These are phyloP conservation scores for Cryptomeria japonica DNA, from an alignment of 75 land plant species.

Conservation along the genomic window DNA sequence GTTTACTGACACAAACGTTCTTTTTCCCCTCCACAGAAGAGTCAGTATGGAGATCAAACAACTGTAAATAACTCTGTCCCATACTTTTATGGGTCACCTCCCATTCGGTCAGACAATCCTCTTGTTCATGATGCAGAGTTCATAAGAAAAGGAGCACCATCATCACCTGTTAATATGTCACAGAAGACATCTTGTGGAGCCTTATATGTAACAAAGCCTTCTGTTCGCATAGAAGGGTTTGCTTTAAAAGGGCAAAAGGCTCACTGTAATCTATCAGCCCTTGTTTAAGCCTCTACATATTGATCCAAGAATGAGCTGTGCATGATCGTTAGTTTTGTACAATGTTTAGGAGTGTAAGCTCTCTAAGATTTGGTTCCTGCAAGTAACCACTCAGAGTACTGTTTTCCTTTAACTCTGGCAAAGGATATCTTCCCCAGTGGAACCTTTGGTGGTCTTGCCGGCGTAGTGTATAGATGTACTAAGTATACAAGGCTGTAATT, in stretches of 20 bases:
- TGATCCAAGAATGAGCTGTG: not conserved
- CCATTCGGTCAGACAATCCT: slow-evolving; percentile 20
- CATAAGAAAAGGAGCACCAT: not conserved
- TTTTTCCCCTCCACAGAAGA: not conserved
- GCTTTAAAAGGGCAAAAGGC: not conserved
- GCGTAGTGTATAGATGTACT: not conserved
- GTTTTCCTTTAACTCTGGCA: not conserved
- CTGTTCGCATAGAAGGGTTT: slow-evolving; percentile 23
- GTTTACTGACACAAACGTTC: not conserved
- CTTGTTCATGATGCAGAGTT: slow-evolving; percentile 22
- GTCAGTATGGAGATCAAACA: slow-evolving; percentile 1
- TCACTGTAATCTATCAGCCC: slow-evolving; percentile 8
- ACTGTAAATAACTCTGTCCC: slow-evolving; percentile 13
- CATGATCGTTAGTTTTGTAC: not conserved
- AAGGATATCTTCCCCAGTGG: not conserved
- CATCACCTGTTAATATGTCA: not conserved
- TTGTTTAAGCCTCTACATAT: slow-evolving; percentile 3
- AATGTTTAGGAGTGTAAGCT: slow-evolving; percentile 2
- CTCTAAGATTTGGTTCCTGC: not conserved
- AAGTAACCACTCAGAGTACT: not conserved
- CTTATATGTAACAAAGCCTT: slow-evolving; percentile 21
- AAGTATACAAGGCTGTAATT: not conserved
- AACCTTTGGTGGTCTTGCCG: not conserved
- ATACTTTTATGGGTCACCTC: slow-evolving; percentile 17
- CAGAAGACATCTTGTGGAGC: slow-evolving; percentile 18